Percentiles rank a stretch among this genome's conserved stretches.
Evolutionary conservation across 2,329 filamentous ascomycete species (phyloP).

Genomic region (Bimuria novae-zelandiae): DNA sequence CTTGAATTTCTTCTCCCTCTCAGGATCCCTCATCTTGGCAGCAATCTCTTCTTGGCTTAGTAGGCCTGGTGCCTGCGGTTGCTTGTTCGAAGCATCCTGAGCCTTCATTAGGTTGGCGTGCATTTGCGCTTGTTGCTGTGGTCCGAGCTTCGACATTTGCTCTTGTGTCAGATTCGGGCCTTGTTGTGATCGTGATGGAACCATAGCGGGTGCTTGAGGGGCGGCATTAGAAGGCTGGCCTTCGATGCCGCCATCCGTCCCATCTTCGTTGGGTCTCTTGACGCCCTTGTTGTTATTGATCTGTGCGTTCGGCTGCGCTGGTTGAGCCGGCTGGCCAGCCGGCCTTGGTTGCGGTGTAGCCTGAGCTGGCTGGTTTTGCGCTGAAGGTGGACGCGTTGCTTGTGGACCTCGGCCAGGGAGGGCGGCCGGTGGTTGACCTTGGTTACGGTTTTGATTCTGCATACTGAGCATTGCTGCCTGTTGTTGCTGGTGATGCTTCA

Average conservation of each 20-base stretch:
- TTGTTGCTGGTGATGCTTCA: slow-evolving; percentile 34
- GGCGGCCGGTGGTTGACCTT: slow-evolving; percentile 36
- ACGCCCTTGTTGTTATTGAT: slow-evolving; percentile 33
- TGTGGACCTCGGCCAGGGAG: slow-evolving; percentile 26
- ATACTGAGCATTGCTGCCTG: slow-evolving; percentile 16
- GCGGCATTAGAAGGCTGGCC: slow-evolving; percentile 22
- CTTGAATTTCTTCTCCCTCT: slow-evolving; percentile 31
- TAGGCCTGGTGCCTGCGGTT: slow-evolving; percentile 28
- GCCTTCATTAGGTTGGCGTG: slow-evolving; percentile 40
- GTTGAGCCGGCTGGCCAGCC: slow-evolving; percentile 22
- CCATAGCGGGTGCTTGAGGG: slow-evolving; percentile 44
- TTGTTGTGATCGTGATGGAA: slow-evolving; percentile 38
- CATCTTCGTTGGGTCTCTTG: slow-evolving; percentile 50
- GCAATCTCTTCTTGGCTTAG: slow-evolving; percentile 30
- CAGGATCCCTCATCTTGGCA: slow-evolving; percentile 33
- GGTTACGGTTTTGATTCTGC: slow-evolving; percentile 27
- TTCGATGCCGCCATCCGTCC: slow-evolving; percentile 44
- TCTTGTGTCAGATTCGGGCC: slow-evolving; percentile 37
- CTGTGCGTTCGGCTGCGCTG: slow-evolving; percentile 22
- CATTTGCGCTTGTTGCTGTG: slow-evolving; percentile 38
- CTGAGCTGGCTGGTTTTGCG: slow-evolving; percentile 28
- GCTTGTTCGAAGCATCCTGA: slow-evolving; percentile 37
- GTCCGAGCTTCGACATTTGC: slow-evolving; percentile 41
- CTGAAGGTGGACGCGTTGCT: slow-evolving; percentile 27
- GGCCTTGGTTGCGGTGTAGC: slow-evolving; percentile 30